Percentiles rank a stretch among this genome's conserved stretches.
Evolutionary conservation across 768 basidiomycete genomes (phyloP).

Genomic region (Crucibulum laeve): DNA sequence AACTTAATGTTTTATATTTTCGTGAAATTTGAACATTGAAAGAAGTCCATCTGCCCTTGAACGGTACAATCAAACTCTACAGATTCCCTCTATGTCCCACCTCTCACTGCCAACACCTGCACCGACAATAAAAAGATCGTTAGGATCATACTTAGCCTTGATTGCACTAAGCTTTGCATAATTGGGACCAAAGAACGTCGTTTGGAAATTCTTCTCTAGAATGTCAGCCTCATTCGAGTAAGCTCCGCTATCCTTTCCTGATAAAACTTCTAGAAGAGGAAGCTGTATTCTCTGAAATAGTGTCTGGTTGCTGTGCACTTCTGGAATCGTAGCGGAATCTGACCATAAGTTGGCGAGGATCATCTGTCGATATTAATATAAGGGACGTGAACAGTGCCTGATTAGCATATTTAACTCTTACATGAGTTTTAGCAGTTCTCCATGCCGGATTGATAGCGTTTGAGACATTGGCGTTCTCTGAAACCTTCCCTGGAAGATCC

Average conservation of each 20-base stretch:
- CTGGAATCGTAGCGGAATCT: constrained; percentile 9
- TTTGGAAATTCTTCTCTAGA: constrained; percentile 22
- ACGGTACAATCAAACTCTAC: too few species aligned
- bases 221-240: constrained; percentile 31
- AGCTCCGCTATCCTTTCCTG: constrained; percentile 21
- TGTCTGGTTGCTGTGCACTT: constrained; percentile 13
- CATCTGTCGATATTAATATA: constrained; percentile 6
- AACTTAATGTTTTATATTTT: too few species aligned
- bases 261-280: constrained; percentile 19
- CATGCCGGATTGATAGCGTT: constrained; percentile 29
- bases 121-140: constrained; percentile 27
- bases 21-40: too few species aligned
- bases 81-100: constrained; percentile 23
- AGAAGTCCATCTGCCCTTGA: too few species aligned
- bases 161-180: constrained; percentile 23
- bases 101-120: constrained; percentile 26
- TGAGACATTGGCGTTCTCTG: constrained; percentile 25
- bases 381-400: neutral
- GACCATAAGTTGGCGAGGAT: constrained; percentile 11
- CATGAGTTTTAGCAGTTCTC: constrained; percentile 32
- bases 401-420: constrained; percentile 10
- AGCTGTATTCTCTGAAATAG: constrained; percentile 17
- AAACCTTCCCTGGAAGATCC: constrained; percentile 19
- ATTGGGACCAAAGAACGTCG: constrained; percentile 30
- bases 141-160: constrained; percentile 26